Conservation (phyloP, 2,329 filamentous ascomycete species). For the Corinectria fuckeliana region DNA sequence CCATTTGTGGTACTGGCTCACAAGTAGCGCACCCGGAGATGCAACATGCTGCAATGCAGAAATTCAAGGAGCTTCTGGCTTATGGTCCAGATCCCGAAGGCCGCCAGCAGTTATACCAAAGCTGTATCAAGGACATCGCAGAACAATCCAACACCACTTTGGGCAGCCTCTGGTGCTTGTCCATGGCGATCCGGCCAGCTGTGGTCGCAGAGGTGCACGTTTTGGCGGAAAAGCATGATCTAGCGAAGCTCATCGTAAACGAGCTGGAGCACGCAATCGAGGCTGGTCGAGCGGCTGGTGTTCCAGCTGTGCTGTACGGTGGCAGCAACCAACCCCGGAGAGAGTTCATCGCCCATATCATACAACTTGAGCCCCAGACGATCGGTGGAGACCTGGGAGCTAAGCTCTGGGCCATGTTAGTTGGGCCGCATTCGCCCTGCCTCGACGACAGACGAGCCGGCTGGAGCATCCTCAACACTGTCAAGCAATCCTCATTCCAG, state of each 20-base stretch:
- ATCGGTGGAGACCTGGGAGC: constrained; percentile 68
- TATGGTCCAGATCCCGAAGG: constrained; percentile 60
- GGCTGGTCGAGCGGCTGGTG: constrained; percentile 43
- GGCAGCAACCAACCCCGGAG: constrained; percentile 59
- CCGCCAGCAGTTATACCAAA: constrained; percentile 67
- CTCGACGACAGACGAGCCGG: constrained; percentile 67
- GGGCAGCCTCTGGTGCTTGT: constrained; percentile 75
- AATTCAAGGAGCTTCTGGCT: constrained; percentile 66
- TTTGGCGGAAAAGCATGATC: constrained; percentile 66
- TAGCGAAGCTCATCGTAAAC: constrained; percentile 67
- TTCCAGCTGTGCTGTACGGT: constrained; percentile 54
- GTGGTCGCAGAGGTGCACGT: constrained; percentile 58
- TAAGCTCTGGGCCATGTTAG: constrained; percentile 74
- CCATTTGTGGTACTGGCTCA: constrained; percentile 58
- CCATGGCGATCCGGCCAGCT: constrained; percentile 54
- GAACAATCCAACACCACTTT: constrained; percentile 68
- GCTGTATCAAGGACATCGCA: constrained; percentile 73
- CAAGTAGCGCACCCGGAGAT: constrained; percentile 66
- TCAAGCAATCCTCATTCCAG: constrained; percentile 50
- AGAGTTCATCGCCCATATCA: constrained; percentile 63
- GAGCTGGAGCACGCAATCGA: constrained; percentile 66
- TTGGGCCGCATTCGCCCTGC: constrained; percentile 68
- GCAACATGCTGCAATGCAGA: constrained; percentile 66
- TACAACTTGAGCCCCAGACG: constrained; percentile 65
- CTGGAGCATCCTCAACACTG: constrained; percentile 70